Evolutionary conservation across 2,329 filamentous ascomycete species (phyloP).

Genomic region (Ophiocordyceps robertsii): DNA sequence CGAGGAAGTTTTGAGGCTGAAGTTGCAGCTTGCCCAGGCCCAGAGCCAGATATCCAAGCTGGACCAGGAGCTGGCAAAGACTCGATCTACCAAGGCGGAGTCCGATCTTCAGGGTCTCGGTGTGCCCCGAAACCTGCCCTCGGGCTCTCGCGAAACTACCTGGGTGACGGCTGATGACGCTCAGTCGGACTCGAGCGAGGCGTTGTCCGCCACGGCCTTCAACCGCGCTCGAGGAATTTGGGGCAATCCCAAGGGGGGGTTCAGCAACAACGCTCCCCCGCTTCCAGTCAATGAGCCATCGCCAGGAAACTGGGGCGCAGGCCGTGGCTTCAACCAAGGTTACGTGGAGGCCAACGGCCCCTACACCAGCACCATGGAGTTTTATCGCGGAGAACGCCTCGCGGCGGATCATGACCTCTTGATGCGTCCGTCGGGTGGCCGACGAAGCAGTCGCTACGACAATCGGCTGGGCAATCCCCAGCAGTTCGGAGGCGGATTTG

Average conservation of each 20-base stretch:
- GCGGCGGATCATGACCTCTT: constrained; percentile 35
- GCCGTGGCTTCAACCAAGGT: constrained; percentile 21
- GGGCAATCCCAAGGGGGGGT: constrained; percentile 32
- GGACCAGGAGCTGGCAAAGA: constrained; percentile 57
- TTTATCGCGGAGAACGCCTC: constrained; percentile 31
- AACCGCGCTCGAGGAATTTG: constrained; percentile 43
- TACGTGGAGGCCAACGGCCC: constrained; percentile 26
- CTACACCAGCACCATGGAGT: constrained; percentile 21
- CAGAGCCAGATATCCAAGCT: constrained; percentile 58
- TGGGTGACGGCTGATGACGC: constrained; percentile 43
- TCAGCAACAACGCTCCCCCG: constrained; percentile 19
- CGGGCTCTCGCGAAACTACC: constrained; percentile 24
- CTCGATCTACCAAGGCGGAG: constrained; percentile 45
- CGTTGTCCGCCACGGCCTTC: constrained; percentile 35
- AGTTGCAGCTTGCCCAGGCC: constrained; percentile 57
- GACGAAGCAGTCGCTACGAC: constrained; percentile 35
- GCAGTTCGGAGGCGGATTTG: constrained; percentile 20
- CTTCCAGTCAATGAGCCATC: constrained; percentile 22
- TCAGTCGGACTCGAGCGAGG: constrained; percentile 43
- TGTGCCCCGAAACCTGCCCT: constrained; percentile 8
- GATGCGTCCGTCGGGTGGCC: constrained; percentile 25
- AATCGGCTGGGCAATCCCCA: constrained; percentile 24
- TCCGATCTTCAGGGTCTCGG: constrained; percentile 10
- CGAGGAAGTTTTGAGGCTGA: constrained; percentile 54
- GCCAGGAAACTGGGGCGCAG: constrained; percentile 29